phyloP scores from a whole-genome alignment of 1,284 basidiomycete species.

The Entoloma clypeatum region DNA sequence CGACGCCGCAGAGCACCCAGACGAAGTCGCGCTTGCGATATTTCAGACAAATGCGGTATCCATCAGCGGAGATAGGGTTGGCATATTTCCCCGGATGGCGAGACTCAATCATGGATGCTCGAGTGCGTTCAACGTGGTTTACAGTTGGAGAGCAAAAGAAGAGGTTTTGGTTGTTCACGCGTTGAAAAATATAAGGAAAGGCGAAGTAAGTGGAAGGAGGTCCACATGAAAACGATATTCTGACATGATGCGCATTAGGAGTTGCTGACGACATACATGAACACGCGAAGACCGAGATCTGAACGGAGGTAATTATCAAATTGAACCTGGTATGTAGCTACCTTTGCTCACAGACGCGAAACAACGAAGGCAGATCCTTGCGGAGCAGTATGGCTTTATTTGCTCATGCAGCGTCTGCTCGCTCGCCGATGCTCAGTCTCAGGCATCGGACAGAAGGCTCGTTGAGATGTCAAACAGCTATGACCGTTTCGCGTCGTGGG shows the following conservation, averaged over 20 bases:
- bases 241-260: constrained; percentile 37
- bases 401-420: constrained; percentile 58
- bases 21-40: constrained; percentile 51
- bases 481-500: constrained; percentile 45
- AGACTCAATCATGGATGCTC: constrained; percentile 65
- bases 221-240: not conserved
- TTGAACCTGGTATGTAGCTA: not conserved
- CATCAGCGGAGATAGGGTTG: constrained; percentile 46
- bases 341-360: not conserved
- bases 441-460: constrained; percentile 47
- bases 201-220: constrained; percentile 37
- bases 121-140: constrained; percentile 59
- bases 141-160: constrained; percentile 50
- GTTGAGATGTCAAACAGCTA: constrained; percentile 42
- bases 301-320: constrained; percentile 42
- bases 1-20: constrained; percentile 35
- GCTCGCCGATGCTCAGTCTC: constrained; percentile 42
- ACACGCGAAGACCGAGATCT: constrained; percentile 48
- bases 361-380: constrained; percentile 46
- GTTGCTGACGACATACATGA: constrained; percentile 54
- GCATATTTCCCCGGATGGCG: constrained; percentile 59
- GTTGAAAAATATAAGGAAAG: constrained; percentile 45
- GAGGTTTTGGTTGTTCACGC: constrained; percentile 50
- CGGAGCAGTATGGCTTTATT: constrained; percentile 49
- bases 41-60: constrained; percentile 63